A percentile compares a stretch with the other conserved stretches of the same genome.
These are phyloP conservation scores for Aureobasidium sp. DNA, from an alignment of 2,329 filamentous ascomycete genomes.

Conservation along the genomic window DNA sequence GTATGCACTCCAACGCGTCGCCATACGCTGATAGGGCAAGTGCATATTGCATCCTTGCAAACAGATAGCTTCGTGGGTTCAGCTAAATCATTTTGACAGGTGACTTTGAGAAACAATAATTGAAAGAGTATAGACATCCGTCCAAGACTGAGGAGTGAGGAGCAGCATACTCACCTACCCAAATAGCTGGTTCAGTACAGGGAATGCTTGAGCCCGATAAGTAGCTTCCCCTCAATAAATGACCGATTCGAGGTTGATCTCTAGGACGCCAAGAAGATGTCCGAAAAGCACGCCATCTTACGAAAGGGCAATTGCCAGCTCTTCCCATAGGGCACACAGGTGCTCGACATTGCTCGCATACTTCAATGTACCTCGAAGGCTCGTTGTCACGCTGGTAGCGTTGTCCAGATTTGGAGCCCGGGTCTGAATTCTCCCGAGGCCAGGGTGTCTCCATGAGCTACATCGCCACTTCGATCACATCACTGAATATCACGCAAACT, in stretches of 20 bases:
- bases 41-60: not conserved
- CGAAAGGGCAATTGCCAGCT: not conserved
- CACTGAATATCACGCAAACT: too few relatives aligned
- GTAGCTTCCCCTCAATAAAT: not conserved
- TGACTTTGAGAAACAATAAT: not conserved
- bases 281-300: slow-evolving; percentile 1
- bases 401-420: too few relatives aligned
- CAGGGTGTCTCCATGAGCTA: too few relatives aligned
- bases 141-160: not conserved
- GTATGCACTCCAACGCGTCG: not conserved
- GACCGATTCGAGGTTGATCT: not conserved
- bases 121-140: not conserved
- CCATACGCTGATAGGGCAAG: not conserved
- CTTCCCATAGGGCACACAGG: not conserved
- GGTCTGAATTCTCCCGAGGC: too few relatives aligned
- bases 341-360: not conserved
- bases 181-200: not conserved
- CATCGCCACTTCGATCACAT: too few relatives aligned
- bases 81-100: not conserved
- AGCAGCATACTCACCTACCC: not conserved
- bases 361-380: too few relatives aligned
- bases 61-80: not conserved
- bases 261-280: not conserved
- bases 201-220: not conserved
- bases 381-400: too few relatives aligned